Evolutionary conservation across 768 basidiomycete genomes (phyloP).

Genomic region (Tephrocybe sp.): DNA sequence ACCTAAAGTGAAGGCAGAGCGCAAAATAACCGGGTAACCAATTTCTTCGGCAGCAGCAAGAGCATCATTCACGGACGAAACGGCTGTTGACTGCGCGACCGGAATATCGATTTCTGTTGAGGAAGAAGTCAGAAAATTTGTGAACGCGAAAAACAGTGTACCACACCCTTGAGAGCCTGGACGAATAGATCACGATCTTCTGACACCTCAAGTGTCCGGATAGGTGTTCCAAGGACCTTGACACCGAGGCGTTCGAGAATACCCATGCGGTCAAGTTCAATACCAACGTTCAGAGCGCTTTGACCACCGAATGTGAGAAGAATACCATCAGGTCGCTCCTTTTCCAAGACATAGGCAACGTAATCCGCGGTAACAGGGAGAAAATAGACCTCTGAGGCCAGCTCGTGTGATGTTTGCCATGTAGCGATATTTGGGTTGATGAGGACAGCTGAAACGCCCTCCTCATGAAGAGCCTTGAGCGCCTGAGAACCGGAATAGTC

Average conservation of each 20-base stretch:
- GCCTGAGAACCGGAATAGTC: conserved; percentile 99
- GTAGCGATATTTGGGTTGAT: conserved; percentile 99
- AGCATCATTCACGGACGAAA: conserved; percentile 93
- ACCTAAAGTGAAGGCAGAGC: conserved; percentile 95
- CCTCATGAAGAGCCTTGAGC: conserved; percentile 94
- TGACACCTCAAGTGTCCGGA: conserved; percentile 92
- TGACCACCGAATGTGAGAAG: conserved; percentile 98
- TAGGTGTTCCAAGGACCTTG: conserved; percentile 92
- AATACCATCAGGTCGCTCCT: conserved; percentile 96
- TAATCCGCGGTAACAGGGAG: conserved; percentile 95
- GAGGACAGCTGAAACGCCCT: conserved; percentile 90
- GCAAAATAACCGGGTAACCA: conserved; percentile 96
- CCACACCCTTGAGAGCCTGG: conserved; percentile 89
- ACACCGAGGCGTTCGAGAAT: conserved; percentile 90
- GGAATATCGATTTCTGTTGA: conserved; percentile 91
- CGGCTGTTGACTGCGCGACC: conserved; percentile 93
- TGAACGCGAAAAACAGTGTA: conserved; percentile 3
- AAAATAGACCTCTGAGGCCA: conserved; percentile 97
- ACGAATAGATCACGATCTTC: conserved; percentile 97
- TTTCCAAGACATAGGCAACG: conserved; percentile 97
- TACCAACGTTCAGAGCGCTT: conserved; percentile 96
- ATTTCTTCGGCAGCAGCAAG: conserved; percentile 88
- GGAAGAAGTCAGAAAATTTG: conserved; percentile 3
- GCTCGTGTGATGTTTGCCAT: conserved; percentile 97
- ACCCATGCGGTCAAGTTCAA: conserved; percentile 96